Percentiles rank a stretch among this genome's conserved stretches.
Conservation (phyloP, 1,284 basidiomycete species). For the Fomitopsis betulina region DNA sequence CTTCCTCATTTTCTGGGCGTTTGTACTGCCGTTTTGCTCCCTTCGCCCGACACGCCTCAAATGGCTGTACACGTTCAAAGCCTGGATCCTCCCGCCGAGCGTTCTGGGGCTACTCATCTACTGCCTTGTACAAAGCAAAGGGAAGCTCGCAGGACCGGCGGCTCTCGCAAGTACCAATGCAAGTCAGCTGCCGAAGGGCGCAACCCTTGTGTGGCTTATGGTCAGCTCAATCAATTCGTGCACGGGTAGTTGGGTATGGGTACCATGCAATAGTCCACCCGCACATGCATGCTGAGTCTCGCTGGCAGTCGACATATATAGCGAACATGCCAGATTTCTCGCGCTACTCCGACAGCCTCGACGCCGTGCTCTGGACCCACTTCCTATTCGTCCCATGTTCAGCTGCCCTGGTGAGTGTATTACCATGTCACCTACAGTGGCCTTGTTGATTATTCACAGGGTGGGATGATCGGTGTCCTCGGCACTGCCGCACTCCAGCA, state of each 20-base stretch:
- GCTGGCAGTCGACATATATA: constrained; percentile 26
- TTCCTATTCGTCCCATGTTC: constrained; percentile 20
- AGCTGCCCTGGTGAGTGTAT: constrained; percentile 16
- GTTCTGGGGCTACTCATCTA: constrained; percentile 40
- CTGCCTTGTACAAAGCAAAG: constrained; percentile 23
- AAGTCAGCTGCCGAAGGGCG: constrained; percentile 16
- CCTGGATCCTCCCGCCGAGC: constrained; percentile 33
- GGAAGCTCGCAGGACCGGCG: constrained; percentile 12
- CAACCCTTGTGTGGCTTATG: constrained; percentile 35
- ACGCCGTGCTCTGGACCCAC: constrained; percentile 21
- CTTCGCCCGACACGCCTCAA: constrained; percentile 40
- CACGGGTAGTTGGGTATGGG: constrained; percentile 37
- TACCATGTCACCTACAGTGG: too few species aligned
- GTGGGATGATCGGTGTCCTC: constrained; percentile 22
- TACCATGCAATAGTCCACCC: too few species aligned
- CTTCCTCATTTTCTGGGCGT: constrained; percentile 34
- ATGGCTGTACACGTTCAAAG: constrained; percentile 42
- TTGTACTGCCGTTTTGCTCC: constrained; percentile 38
- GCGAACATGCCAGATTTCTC: constrained; percentile 33
- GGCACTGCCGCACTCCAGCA: constrained; percentile 19
- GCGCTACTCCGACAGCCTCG: constrained; percentile 16
- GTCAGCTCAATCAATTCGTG: constrained; percentile 36
- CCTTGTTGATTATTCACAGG: constrained; percentile 4
- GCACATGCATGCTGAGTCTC: too few species aligned
- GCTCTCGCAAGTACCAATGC: constrained; percentile 31